Base-by-base conservation (phyloP, 2,329 filamentous ascomycete genomes). In the Penicillium sp. region DNA sequence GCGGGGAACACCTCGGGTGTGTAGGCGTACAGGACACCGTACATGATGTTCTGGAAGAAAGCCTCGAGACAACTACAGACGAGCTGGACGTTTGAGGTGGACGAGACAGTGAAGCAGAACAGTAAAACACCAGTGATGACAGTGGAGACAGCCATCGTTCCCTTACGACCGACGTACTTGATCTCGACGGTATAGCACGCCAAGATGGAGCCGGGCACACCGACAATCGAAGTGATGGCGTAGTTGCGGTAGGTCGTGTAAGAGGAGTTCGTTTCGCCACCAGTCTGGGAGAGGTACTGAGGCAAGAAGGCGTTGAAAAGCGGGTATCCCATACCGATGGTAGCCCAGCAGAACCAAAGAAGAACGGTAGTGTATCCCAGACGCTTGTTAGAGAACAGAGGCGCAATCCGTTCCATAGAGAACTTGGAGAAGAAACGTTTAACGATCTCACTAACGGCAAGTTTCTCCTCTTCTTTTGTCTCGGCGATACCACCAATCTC, bases 291-390 rank as follows among this genome's bases (percentile, higher is more conserved):
- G 57, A 96, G 86, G 69, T 95, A 95, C 64, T 95, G 90, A 0
- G 91, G 91, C 21, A 96, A 80, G 76, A 96, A 96, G 49, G 90
- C 89, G 74, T 93, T 95, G 82, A 93, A 96, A 5, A 96, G 83
- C 0, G 90, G 90, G 67, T 93, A 96, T 1, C 88, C 91, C 85
- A 96, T 90, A 52, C 91, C 91, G 64, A 96, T 93, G 13, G 86
- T 87, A 0, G 87, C 82, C 91, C 91, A 96, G 71, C 86, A 87
- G 74, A 92, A 89, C 89, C 89, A 92, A 49, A 93, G 72, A 1
- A 84, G 71, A n/a, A 71, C 61, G 21, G 82, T 84, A 11, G 77
- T 79, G n/a, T 77, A 58, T 5, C 70, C 81, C 33, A 84, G 70
- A 44, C 73, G 77, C 68, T 74, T 77, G 54, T 74, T 77, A 22